Evolutionary conservation across 257 asterid species (phyloP).

Genomic region (Pogostemon cablin): DNA sequence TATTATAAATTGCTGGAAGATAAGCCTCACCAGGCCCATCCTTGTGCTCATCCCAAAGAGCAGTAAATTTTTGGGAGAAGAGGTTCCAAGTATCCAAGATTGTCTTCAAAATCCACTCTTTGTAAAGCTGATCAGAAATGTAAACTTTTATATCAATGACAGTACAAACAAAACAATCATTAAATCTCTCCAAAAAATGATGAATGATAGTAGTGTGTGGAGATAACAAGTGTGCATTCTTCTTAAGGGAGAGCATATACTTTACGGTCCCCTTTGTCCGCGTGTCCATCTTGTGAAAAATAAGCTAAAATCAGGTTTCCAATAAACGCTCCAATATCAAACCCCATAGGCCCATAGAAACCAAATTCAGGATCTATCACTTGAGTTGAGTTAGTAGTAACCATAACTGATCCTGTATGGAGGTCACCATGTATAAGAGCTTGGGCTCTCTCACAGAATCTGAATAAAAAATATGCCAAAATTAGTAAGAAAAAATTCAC

Average conservation of each 20-base stretch:
- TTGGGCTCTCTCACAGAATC: constrained; percentile 97
- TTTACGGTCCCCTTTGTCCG: constrained; percentile 65
- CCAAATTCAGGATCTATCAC: constrained; percentile 95
- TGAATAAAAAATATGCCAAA: constrained; percentile 41
- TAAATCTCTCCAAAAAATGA: not conserved
- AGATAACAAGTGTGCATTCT: not conserved
- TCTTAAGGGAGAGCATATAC: constrained; percentile 37
- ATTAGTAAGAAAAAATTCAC: constrained; percentile 27
- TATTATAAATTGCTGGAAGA: constrained; percentile 79
- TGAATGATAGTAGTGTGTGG: not conserved
- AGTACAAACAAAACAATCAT: not conserved
- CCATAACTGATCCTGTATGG: constrained; percentile 97
- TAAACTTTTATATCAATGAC: not conserved
- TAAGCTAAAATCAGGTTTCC: constrained; percentile 89
- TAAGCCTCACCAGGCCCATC: constrained; percentile 95
- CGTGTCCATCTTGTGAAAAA: constrained; percentile 96
- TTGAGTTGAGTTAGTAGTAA: constrained; percentile 76
- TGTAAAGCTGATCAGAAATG: constrained; percentile 55
- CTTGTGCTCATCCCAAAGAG: constrained; percentile 89
- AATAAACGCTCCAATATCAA: constrained; percentile 89
- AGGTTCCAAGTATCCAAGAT: constrained; percentile 89
- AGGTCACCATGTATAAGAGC: constrained; percentile 96
- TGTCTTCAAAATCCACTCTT: constrained; percentile 82
- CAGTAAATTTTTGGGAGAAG: constrained; percentile 70
- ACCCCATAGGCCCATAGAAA: constrained; percentile 95